phyloP scores from a whole-genome alignment of 2,329 filamentous ascomycete species.

The Aspergillus persii region DNA sequence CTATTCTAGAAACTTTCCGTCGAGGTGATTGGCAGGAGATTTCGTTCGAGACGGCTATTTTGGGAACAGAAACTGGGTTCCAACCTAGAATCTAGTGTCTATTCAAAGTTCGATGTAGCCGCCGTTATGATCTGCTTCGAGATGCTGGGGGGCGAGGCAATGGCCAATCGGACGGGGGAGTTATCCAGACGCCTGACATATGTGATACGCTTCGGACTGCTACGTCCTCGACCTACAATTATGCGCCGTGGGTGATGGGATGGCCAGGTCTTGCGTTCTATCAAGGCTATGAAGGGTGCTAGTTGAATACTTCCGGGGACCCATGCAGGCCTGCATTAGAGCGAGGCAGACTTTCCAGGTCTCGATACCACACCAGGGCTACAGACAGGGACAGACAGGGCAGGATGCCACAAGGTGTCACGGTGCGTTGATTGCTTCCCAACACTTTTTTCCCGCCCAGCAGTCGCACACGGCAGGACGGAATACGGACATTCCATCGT shows the following conservation, averaged over 20 bases:
- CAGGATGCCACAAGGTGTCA: not conserved
- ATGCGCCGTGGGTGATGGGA: not conserved
- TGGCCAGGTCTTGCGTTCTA: no score
- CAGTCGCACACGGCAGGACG: not conserved
- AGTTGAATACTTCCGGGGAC: not conserved
- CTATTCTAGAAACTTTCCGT: not conserved
- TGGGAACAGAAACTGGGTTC: not conserved
- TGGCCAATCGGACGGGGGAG: not conserved
- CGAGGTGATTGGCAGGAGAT: not conserved
- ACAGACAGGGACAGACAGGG: not conserved
- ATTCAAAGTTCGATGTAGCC: not conserved
- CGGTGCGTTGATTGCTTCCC: not conserved
- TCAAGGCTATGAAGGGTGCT: not conserved
- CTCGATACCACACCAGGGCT: not conserved
- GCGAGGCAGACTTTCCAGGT: not conserved
- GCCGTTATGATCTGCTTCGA: not conserved
- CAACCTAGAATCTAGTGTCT: not conserved
- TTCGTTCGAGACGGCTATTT: slow-evolving; percentile 1
- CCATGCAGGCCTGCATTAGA: not conserved
- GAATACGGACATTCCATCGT: not conserved
- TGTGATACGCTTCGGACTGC: not conserved
- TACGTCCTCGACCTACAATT: not conserved
- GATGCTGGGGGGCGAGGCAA: not conserved
- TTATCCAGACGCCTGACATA: not conserved
- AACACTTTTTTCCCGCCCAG: not conserved